Evolutionary conservation across 78 protist species (phyloP).

Genomic region (Dictyostelium firmibasis): DNA sequence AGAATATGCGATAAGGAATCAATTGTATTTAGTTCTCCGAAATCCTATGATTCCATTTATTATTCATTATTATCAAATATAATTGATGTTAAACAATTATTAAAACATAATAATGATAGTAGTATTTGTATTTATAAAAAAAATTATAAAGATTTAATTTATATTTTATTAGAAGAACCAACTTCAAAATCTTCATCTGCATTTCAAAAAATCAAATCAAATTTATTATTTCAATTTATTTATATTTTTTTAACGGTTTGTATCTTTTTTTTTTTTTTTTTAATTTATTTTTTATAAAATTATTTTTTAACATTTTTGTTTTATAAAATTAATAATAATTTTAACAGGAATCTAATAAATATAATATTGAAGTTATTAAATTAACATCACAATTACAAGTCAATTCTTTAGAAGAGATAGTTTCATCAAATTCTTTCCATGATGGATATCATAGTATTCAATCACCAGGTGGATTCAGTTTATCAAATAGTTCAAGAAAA

Average conservation of each 20-base stretch:
- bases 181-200: not conserved
- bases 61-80: not conserved
- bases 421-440: not conserved
- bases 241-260: not conserved
- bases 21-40: not conserved
- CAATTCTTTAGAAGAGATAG: not conserved
- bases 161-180: conserved; percentile 23
- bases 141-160: not conserved
- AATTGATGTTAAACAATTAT: not conserved
- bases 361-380: not conserved
- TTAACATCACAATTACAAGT: not conserved
- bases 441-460: not conserved
- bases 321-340: too few relatives aligned
- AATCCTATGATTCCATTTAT: not conserved
- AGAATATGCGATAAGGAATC: not conserved
- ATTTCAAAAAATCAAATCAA: not conserved
- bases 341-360: not conserved
- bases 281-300: not conserved
- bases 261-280: not conserved
- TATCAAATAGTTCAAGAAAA: not conserved
- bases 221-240: not conserved
- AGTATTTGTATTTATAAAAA: not conserved
- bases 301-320: too few relatives aligned
- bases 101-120: not conserved
- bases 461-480: not conserved